Base-by-base conservation (phyloP, 108 stramenopile species). In the Fistulifera solaris region DNA sequence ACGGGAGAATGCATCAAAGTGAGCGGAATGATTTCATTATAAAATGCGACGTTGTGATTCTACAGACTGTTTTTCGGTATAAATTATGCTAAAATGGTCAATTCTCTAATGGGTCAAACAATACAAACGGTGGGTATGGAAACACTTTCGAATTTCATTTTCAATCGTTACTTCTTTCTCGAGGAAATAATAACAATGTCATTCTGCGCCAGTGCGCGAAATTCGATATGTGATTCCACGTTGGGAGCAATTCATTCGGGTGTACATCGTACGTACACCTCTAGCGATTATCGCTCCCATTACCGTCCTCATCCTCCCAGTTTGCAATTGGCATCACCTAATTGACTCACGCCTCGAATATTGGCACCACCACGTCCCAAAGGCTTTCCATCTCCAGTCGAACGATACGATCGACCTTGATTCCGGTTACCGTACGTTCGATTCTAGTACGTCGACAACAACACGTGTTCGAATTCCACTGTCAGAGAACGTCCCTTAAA, bases 221-320 rank as follows among this genome's bases (percentile, higher is more conserved):
- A 3, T 35, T 8, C 3, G 31, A 6, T n/a, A n/a, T 3, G 31
- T 8, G 6, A 8, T 35, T 35, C 31, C 31, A 8, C 3, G 8
- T 3, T 6, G 31, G 31, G 31, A 35, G 31, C 31, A 35, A 35
- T 35, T 8, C 31, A 35, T 3, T 3, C 8, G 31, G 3, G 8
- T 35, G 8, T 35, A 35, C 31, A 35, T 35, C 31, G 31, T 3
- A 6, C 31, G 31, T 35, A 35, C 31, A 35, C 31, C 31, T 35
- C n/a, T n/a, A n/a, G 31, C 31, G 3, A 35, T 35, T 35, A 35
- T 35, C 8, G 31, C 31, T 35, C 31, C 53, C 53, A 54, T 54
- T 54, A 54, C 53, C 53, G 53, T 54, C 53, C 53, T 54, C 53
- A 54, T 18, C 53, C 53, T 3, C 53, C 53, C 19, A 39, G n/a